Base-by-base conservation (phyloP, 2,329 filamentous ascomycete species). In the Calonectria ilicicola region DNA sequence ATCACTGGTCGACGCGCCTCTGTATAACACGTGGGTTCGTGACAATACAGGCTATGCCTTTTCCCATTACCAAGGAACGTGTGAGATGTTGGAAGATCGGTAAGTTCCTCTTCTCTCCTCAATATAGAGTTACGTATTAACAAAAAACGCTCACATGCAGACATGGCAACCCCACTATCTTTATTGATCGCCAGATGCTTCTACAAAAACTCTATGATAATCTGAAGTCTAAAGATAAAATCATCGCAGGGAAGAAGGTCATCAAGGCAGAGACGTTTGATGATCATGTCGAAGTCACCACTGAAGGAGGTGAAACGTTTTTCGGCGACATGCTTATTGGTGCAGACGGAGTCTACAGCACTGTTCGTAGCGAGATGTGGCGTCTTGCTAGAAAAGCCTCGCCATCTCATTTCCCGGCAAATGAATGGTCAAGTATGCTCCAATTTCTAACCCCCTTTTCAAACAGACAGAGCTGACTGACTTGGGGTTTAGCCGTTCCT, bases 291-390 rank as follows among this genome's bases (percentile, higher is more conserved):
- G 53, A 60, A 12, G 53, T 60, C 32, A 60, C 32, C 2, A 60
- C 53, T 12, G 53, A 26, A 26, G 23, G 32, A 23, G 53, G 53
- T 2, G 53, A 60, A 40, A 60, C 53, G 2, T 60, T 60, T 35
- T 6, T 26, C 5, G 53, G 53, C 0, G 53, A 60, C 14, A 60
- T 60, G 53, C 32, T 60, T 26, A 12, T 60, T 14, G 53, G 53
- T 9, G 53, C 53, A 40, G 53, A 60, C 38, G 53, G 53, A 12
- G n/a, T 60, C n/a, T 60, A 60, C 53, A 60, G 53, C 53, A 60
- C 2, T 23, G 53, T 60, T 19, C 53, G 53, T 10, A 60, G 53
- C 21, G 53, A 60, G 12, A 60, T 60, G 53, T 60, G 53, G 53
- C 53, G 53, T 14, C 32, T 60, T n/a, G 53, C 53, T 5, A 60